A percentile compares a stretch with the other conserved stretches of the same genome.
phyloP scores from a whole-genome alignment of 2,329 filamentous ascomycete species.

The Bisporella sp. region DNA sequence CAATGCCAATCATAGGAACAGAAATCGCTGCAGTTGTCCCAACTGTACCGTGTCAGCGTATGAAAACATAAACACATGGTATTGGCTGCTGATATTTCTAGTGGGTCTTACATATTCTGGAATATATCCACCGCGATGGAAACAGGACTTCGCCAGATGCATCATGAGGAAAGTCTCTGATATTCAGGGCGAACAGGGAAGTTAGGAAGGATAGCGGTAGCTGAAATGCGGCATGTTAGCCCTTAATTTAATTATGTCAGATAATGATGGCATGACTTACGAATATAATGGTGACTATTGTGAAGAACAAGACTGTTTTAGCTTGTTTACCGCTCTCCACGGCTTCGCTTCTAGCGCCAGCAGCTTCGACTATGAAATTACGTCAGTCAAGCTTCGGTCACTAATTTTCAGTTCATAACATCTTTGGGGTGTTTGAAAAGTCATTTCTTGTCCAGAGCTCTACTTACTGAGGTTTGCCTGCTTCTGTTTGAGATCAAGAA shows the following conservation, averaged over 20 bases:
- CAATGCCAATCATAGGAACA: too few relatives aligned
- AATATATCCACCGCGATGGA: too few relatives aligned
- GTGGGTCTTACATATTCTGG: too few relatives aligned
- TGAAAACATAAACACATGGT: too few relatives aligned
- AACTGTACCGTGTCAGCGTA: too few relatives aligned
- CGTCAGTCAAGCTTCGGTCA: background rate
- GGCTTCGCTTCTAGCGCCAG: background rate
- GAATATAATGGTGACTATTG: conserved; percentile 3
- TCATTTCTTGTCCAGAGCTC: too few relatives aligned
- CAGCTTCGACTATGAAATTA: background rate
- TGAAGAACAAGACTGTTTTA: conserved; percentile 4
- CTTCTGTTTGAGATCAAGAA: conserved; percentile 9
- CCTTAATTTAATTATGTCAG: too few relatives aligned
- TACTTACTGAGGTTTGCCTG: conserved; percentile 2
- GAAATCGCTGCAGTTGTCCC: too few relatives aligned
- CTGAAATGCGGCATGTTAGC: background rate
- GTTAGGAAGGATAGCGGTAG: conserved; percentile 4
- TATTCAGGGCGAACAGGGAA: conserved; percentile 1
- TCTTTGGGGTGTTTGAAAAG: background rate
- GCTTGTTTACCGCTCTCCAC: conserved; percentile 1
- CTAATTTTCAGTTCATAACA: background rate
- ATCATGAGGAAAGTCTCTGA: background rate
- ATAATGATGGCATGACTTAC: background rate
- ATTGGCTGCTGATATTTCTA: too few relatives aligned
- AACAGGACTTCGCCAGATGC: too few relatives aligned